Base-by-base conservation (phyloP, 2,329 filamentous ascomycete species). In the Diaporthe helianthi region DNA sequence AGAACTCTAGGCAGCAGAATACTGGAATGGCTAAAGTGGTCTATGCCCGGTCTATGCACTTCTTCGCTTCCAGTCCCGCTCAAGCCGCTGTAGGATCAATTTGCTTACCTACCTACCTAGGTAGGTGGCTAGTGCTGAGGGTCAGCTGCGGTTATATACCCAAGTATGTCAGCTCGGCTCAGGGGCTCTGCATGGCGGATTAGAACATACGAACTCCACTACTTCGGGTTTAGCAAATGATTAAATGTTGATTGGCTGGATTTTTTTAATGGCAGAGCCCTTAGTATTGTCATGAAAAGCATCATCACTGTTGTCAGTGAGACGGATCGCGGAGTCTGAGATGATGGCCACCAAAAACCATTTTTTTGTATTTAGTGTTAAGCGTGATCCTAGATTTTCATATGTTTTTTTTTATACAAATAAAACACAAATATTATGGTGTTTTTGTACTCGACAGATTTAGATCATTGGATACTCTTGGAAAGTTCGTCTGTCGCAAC, bases 71-170 rank as follows among this genome's bases (percentile, higher is more conserved):
- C 36, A 13, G 22, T 63, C 58, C 58, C 29, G 19, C 13, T 17
- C 13, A 3, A 12, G 17, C 58, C 29, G 26, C 13, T 26, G 41
- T 3, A 12, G 17, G n/a, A 24, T 17, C 41, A 33, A 7, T 10
- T 29, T n/a, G 41, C 26, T 36, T 47, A n/a, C n/a, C n/a, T n/a
- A n/a, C n/a, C n/a, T n/a, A n/a, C n/a, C n/a, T n/a, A n/a, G n/a
- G n/a, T n/a, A n/a, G n/a, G n/a, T n/a, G n/a, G n/a, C n/a, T n/a
- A 61, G 55, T 36, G 55, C 55, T 61, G 55, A 61, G 19, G 29
- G 31, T 46, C 55, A 46, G 55, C 26, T 19, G 55, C 6, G 13
- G 12, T 47, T 33, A 8, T 26, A 61, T n/a, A n/a, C n/a, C n/a
- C n/a, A n/a, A n/a, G n/a, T n/a, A n/a, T n/a, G n/a, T 31, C 41